Evolutionary conservation across 805 yeast species (phyloP).

Genomic region (Danielia reshetovae): DNA sequence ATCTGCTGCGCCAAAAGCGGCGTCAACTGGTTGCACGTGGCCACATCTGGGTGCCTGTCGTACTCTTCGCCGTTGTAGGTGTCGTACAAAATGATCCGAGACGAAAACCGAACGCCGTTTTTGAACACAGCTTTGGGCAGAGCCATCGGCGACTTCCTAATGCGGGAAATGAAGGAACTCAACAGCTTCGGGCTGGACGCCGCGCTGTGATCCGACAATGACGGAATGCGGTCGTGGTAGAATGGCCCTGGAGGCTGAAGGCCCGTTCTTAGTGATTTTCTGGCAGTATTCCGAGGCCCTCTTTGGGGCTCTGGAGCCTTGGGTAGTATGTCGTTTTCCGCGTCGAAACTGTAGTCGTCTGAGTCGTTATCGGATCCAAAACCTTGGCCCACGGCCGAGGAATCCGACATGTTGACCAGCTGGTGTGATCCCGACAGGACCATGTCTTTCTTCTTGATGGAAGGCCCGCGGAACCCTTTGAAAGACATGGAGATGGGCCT

Average conservation of each 20-base stretch:
- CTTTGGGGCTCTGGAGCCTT: constrained; percentile 8
- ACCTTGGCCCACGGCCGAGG: constrained; percentile 36
- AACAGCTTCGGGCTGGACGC: constrained; percentile 32
- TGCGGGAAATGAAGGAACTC: constrained; percentile 26
- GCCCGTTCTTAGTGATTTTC: constrained; percentile 11
- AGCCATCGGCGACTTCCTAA: constrained; percentile 20
- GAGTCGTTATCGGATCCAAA: constrained; percentile 26
- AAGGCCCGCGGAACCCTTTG: constrained; percentile 59
- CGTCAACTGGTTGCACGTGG: constrained; percentile 88
- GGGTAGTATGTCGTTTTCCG: constrained; percentile 11
- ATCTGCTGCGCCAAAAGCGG: constrained; percentile 83
- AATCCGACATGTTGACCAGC: constrained; percentile 27
- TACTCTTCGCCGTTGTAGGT: constrained; percentile 81
- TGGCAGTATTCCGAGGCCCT: too few species aligned
- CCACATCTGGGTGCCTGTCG: constrained; percentile 88
- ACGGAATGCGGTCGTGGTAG: constrained; percentile 30
- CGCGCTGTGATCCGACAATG: constrained; percentile 23
- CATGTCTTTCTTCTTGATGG: constrained; percentile 26
- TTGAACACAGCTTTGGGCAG: constrained; percentile 6
- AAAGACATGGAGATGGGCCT: constrained; percentile 53
- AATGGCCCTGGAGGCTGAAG: constrained; percentile 20
- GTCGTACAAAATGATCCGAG: constrained; percentile 77
- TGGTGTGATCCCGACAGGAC: constrained; percentile 35
- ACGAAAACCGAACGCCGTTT: constrained; percentile 60
- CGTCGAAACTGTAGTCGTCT: constrained; percentile 21